These are phyloP conservation scores for Danielozyma ontarioensis DNA, from an alignment of 805 yeast genomes.

Conservation along the genomic window DNA sequence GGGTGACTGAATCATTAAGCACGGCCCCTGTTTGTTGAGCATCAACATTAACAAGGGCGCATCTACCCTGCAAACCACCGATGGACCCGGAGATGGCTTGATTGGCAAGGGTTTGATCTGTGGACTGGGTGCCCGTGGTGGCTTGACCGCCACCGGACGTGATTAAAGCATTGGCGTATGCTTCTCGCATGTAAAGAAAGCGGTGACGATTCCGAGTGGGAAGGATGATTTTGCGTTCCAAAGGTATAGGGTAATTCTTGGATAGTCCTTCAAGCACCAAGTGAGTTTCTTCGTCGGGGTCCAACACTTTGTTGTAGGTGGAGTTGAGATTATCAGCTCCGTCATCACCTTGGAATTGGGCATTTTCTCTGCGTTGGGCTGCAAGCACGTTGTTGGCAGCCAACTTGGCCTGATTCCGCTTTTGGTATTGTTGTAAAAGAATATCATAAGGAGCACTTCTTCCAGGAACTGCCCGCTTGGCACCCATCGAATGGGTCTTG, in stretches of 20 bases:
- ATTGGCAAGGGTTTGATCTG: constrained; percentile 39
- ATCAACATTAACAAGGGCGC: constrained; percentile 68
- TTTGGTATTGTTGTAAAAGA: constrained; percentile 82
- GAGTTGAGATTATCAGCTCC: constrained; percentile 14
- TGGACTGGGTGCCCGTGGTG: constrained; percentile 9
- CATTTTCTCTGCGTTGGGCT: constrained; percentile 68
- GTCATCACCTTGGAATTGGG: constrained; percentile 31
- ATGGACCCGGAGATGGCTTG: constrained; percentile 47
- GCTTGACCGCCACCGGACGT: constrained; percentile 47
- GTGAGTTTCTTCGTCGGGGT: constrained; percentile 90
- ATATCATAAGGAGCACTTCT: constrained; percentile 90
- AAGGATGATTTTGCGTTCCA: constrained; percentile 67
- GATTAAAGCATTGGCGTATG: constrained; percentile 82
- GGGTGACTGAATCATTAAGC: constrained; percentile 24
- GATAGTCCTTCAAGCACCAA: constrained; percentile 87
- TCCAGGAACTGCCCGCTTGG: constrained; percentile 92
- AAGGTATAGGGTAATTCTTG: constrained; percentile 73
- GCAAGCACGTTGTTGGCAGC: constrained; percentile 80
- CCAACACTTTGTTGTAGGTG: constrained; percentile 46
- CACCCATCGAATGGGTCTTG: constrained; percentile 98
- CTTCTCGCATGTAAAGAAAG: constrained; percentile 85
- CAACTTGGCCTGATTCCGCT: constrained; percentile 84
- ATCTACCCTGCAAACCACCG: constrained; percentile 77
- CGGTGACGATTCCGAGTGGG: constrained; percentile 68
- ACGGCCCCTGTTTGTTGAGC: constrained; percentile 4